phyloP scores from a whole-genome alignment of 768 basidiomycete species.

The Dentipellis fragilis region DNA sequence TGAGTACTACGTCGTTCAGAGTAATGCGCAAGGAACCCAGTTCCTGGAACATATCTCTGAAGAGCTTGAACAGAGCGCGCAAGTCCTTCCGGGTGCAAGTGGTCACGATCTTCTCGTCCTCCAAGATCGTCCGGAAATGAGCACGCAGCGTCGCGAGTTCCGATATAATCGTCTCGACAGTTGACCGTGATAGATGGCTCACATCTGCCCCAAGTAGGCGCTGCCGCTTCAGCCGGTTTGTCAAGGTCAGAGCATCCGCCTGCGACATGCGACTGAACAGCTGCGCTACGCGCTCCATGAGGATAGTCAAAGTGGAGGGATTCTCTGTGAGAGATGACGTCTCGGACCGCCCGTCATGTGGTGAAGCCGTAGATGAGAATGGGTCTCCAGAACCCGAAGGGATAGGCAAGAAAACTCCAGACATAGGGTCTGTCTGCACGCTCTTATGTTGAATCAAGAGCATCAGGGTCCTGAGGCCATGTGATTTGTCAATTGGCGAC shows the following conservation, averaged over 20 bases:
- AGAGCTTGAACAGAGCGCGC: conserved; percentile 68
- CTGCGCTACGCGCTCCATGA: conserved; percentile 54
- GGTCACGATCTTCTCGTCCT: conserved; percentile 60
- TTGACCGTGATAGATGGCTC: conserved; percentile 75
- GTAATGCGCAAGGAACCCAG: conserved; percentile 72
- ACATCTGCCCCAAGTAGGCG: conserved; percentile 81
- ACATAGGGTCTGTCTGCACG: conserved; percentile 53
- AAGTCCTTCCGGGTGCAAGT: conserved; percentile 73
- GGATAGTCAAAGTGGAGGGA: conserved; percentile 36
- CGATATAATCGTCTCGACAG: conserved; percentile 60
- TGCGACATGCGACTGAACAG: conserved; percentile 57
- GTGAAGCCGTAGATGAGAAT: conserved; percentile 31
- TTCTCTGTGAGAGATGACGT: conserved; percentile 61
- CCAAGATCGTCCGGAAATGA: conserved; percentile 64
- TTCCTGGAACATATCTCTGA: conserved; percentile 78
- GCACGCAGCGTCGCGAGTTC: conserved; percentile 62
- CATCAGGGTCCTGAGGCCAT: too few relatives aligned
- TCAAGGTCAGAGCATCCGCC: conserved; percentile 81
- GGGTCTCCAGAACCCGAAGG: conserved; percentile 14
- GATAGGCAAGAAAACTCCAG: conserved; percentile 20
- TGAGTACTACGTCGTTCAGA: conserved; percentile 84
- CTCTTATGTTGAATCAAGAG: conserved; percentile 21
- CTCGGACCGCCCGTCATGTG: conserved; percentile 59
- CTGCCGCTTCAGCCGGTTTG: conserved; percentile 85
- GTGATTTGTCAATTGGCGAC: background rate